Percentiles rank a stretch among this genome's conserved stretches.
Evolutionary conservation across 2,329 filamentous ascomycete species (phyloP).

Genomic region (Ambrosiella cleistominuta): DNA sequence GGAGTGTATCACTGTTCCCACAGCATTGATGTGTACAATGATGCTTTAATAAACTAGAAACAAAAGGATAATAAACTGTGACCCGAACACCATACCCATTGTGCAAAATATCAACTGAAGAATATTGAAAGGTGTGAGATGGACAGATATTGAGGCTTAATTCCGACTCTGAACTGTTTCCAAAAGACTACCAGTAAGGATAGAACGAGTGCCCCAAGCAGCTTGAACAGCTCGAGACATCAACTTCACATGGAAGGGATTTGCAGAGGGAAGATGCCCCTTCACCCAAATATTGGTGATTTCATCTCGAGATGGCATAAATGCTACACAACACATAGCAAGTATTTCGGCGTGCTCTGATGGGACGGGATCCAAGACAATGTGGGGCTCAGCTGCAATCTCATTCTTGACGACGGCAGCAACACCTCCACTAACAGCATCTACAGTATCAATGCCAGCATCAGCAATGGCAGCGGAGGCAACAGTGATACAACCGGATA

Average conservation of each 20-base stretch:
- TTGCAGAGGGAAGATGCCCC: slow-evolving; percentile 37
- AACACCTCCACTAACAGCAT: slow-evolving; percentile 75
- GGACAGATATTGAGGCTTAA: not conserved
- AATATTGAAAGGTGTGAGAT: too few relatives aligned
- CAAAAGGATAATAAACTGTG: too few relatives aligned
- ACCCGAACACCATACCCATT: too few relatives aligned
- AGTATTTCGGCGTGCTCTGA: slow-evolving; percentile 61
- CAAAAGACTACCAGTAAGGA: slow-evolving; percentile 20
- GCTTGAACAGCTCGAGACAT: slow-evolving; percentile 26
- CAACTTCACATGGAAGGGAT: slow-evolving; percentile 20
- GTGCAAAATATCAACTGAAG: too few relatives aligned
- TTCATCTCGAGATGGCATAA: slow-evolving; percentile 72
- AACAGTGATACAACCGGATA: slow-evolving; percentile 84
- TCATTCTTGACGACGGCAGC: slow-evolving; percentile 50
- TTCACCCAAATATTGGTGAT: slow-evolving; percentile 92
- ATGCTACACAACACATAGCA: slow-evolving; percentile 78
- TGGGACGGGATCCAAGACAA: slow-evolving; percentile 67
- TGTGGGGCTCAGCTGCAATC: slow-evolving; percentile 21
- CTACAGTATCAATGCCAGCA: slow-evolving; percentile 89
- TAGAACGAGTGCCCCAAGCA: slow-evolving; percentile 22
- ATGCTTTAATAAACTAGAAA: too few relatives aligned
- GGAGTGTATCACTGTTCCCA: too few relatives aligned
- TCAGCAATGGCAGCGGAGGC: slow-evolving; percentile 85
- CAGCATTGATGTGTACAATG: too few relatives aligned
- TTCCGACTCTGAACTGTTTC: slow-evolving; percentile 19